Evolutionary conservation across 331 rosid genomes (phyloP).

Genomic region (Pyrus hybrid): DNA sequence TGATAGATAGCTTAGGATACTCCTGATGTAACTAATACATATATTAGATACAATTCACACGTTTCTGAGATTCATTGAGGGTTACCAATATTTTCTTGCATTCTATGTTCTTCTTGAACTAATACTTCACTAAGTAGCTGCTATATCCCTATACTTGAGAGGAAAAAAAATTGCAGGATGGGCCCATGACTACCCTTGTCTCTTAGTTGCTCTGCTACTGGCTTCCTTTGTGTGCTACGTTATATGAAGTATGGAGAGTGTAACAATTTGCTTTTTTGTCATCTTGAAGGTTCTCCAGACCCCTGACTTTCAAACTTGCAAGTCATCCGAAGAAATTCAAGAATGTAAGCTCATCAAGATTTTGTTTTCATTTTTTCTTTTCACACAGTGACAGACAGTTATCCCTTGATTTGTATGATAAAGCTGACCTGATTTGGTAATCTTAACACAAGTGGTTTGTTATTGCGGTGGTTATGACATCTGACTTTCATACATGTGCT

Average conservation of each 20-base stretch:
- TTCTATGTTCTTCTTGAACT: no score
- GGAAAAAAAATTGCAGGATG: no score
- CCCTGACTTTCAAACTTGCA: slow-evolving; percentile 62
- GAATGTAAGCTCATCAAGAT: slow-evolving; percentile 53
- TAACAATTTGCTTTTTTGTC: slow-evolving; percentile 16
- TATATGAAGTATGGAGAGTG: slow-evolving; percentile 4
- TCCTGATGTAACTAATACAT: no score
- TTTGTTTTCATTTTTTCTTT: neutral
- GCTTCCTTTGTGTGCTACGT: slow-evolving; percentile 4
- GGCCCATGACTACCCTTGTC: no score
- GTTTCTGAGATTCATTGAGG: no score
- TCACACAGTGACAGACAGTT: neutral
- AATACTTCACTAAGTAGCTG: no score
- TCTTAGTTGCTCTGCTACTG: no score
- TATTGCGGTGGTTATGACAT: neutral
- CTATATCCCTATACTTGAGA: no score
- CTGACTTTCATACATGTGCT: neutral
- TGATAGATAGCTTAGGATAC: no score
- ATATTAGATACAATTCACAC: no score
- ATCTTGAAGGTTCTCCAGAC: slow-evolving; percentile 60
- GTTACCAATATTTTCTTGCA: no score
- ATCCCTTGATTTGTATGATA: neutral
- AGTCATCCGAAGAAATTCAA: slow-evolving; percentile 67
- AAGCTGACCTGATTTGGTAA: neutral
- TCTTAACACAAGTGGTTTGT: neutral